phyloP scores from a whole-genome alignment of 1,139 yeast species.

The Dujonia santamariae region DNA sequence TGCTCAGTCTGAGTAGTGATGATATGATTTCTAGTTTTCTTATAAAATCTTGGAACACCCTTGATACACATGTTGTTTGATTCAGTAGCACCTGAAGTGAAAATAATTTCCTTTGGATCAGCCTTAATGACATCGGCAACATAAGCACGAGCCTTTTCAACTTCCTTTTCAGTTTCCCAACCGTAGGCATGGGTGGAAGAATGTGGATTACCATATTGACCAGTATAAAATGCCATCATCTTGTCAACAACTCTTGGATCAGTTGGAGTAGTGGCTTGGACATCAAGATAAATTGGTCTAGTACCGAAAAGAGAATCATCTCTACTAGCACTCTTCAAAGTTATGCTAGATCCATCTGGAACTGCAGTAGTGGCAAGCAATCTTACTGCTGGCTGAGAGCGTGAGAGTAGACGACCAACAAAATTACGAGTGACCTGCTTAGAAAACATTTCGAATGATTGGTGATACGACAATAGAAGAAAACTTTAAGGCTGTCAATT shows the following conservation, averaged over 20 bases:
- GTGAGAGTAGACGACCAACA: too few relatives aligned
- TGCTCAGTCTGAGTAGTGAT: constrained; percentile 97
- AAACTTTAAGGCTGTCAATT: too few relatives aligned
- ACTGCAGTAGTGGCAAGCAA: constrained; percentile 17
- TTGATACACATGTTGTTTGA: constrained; percentile 91
- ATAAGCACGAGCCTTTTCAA: constrained; percentile 79
- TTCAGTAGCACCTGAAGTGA: constrained; percentile 98
- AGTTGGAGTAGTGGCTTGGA: constrained; percentile 97
- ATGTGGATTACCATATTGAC: constrained; percentile 95
- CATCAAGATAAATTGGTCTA: constrained; percentile 89
- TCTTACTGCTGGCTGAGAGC: neutral
- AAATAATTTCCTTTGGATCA: constrained; percentile 93
- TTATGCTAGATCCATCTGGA: constrained; percentile 43
- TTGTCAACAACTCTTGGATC: constrained; percentile 95
- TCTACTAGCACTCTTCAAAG: constrained; percentile 44
- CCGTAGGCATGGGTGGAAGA: constrained; percentile 98
- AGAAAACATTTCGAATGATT: too few relatives aligned
- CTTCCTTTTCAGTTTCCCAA: constrained; percentile 96
- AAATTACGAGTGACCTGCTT: too few relatives aligned
- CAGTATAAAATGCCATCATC: constrained; percentile 91
- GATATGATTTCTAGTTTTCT: constrained; percentile 85
- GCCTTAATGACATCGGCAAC: constrained; percentile 85
- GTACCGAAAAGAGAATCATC: constrained; percentile 54
- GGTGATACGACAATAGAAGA: too few relatives aligned
- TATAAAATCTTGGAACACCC: constrained; percentile 93